Conservation (phyloP, 2,329 filamentous ascomycete genomes). For the Diplodia scrobiculata region DNA sequence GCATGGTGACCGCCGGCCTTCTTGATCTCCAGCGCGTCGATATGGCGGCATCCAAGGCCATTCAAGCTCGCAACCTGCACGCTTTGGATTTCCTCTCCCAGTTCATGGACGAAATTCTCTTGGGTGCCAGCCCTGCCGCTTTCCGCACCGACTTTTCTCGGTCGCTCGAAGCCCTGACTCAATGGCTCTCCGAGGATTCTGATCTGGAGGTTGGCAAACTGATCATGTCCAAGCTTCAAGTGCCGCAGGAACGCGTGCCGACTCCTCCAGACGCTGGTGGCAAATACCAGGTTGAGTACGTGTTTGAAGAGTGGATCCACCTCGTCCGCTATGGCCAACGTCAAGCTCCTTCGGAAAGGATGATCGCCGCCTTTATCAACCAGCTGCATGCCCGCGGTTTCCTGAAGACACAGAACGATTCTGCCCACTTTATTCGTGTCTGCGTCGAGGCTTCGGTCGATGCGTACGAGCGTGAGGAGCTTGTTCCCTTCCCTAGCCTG, state of each 20-base stretch:
- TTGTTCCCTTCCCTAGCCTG: constrained; percentile 61
- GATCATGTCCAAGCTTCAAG: constrained; percentile 67
- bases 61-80: constrained; percentile 69
- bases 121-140: constrained; percentile 75
- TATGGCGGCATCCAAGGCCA: constrained; percentile 69
- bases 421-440: constrained; percentile 75
- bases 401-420: constrained; percentile 73
- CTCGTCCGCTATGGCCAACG: constrained; percentile 64
- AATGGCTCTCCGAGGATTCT: constrained; percentile 77
- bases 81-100: constrained; percentile 79
- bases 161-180: constrained; percentile 77
- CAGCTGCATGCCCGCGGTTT: constrained; percentile 77
- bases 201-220: constrained; percentile 66
- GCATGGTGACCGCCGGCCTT: constrained; percentile 61
- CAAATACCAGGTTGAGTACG: constrained; percentile 85
- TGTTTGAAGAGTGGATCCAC: constrained; percentile 93
- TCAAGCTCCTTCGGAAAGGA: constrained; percentile 68
- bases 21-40: constrained; percentile 62
- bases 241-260: constrained; percentile 53
- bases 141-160: constrained; percentile 83
- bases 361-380: constrained; percentile 73
- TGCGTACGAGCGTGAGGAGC: constrained; percentile 71
- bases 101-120: constrained; percentile 74
- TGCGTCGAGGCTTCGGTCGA: constrained; percentile 79
- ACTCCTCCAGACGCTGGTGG: constrained; percentile 62